phyloP scores from a whole-genome alignment of 2,329 filamentous ascomycete genomes.

The Fusarium nodosum region DNA sequence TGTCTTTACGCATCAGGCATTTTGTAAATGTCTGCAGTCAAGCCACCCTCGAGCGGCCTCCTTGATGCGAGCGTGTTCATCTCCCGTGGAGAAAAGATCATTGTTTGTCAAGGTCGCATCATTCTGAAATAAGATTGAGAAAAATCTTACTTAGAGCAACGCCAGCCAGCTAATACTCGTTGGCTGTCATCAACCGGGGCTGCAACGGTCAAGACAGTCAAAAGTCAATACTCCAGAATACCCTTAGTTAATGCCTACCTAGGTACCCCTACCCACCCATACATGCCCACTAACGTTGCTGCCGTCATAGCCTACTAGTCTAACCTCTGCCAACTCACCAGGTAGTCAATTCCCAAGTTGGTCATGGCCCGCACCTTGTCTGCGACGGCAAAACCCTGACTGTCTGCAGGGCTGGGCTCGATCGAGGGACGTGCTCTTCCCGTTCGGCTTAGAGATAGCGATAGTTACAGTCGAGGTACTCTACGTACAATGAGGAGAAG shows the following conservation, averaged over 20 bases:
- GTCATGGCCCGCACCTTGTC: constrained; percentile 32
- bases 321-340: constrained; percentile 33
- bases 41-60: constrained; percentile 27
- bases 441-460: constrained; percentile 42
- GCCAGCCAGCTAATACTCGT: constrained; percentile 20
- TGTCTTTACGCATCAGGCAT: constrained; percentile 20
- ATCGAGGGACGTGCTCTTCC: constrained; percentile 46
- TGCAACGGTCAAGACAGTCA: constrained; percentile 28
- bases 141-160: constrained; percentile 11
- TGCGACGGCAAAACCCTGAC: constrained; percentile 43
- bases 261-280: constrained; percentile 27
- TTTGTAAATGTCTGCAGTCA: constrained; percentile 35
- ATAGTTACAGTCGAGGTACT: constrained; percentile 29
- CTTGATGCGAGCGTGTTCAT: constrained; percentile 31
- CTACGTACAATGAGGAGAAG: constrained; percentile 38
- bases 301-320: constrained; percentile 34
- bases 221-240: constrained; percentile 18
- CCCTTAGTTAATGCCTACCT: constrained; percentile 5
- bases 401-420: constrained; percentile 37
- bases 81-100: constrained; percentile 32
- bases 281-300: constrained; percentile 38
- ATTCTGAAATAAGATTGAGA: constrained; percentile 6
- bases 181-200: constrained; percentile 16
- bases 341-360: constrained; percentile 37
- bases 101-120: constrained; percentile 4